Evolutionary conservation across 1,284 basidiomycete species (phyloP).

Genomic region (Pterulicium gracile): DNA sequence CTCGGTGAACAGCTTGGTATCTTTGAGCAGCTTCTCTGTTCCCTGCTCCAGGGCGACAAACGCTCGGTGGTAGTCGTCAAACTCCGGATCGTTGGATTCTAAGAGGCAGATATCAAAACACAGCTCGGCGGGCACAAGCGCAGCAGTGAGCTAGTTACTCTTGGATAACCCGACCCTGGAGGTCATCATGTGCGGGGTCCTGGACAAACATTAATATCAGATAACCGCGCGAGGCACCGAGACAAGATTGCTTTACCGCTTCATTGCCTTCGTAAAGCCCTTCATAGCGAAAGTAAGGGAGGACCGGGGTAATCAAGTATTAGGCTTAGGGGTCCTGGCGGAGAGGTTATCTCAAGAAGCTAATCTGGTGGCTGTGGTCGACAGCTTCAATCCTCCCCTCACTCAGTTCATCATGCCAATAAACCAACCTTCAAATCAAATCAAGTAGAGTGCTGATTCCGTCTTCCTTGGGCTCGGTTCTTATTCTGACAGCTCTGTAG

Average conservation of each 20-base stretch:
- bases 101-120: conserved; percentile 8
- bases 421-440: conserved; percentile 79
- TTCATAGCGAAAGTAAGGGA: no score
- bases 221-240: neutral
- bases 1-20: conserved; percentile 82
- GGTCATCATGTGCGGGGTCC: conserved; percentile 83
- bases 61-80: conserved; percentile 72
- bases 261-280: conserved; percentile 69
- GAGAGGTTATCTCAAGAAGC: no score
- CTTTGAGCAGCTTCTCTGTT: conserved; percentile 86
- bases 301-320: no score
- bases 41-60: conserved; percentile 74
- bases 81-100: conserved; percentile 85
- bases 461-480: conserved; percentile 1
- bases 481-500: conserved; percentile 26
- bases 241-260: conserved; percentile 41
- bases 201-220: conserved; percentile 16
- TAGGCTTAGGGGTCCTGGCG: no score
- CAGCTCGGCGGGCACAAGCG: conserved; percentile 4
- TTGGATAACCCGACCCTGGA: conserved; percentile 83
- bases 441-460: conserved; percentile 44
- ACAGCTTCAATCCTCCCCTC: neutral
- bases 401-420: conserved; percentile 34
- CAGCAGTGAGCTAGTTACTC: conserved; percentile 38
- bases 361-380: neutral